Evolutionary conservation across 768 basidiomycete genomes (phyloP).

Genomic region (Termitomyces sp.): DNA sequence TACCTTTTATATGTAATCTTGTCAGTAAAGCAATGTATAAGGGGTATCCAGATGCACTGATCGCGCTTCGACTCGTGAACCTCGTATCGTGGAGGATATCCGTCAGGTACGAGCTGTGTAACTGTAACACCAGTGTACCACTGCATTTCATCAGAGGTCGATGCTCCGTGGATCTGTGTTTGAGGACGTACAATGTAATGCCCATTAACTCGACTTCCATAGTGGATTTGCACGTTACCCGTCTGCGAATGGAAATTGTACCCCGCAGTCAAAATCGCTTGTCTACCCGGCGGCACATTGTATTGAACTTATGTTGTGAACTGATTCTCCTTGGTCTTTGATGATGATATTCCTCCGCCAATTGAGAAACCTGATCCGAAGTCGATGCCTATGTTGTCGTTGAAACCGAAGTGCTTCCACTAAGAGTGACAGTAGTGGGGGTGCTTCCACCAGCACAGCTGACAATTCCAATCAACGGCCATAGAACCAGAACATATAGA

Average conservation of each 20-base stretch:
- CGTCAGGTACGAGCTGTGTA: slow-evolving; percentile 7
- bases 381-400: slow-evolving; percentile 6
- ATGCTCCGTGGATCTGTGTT: not conserved
- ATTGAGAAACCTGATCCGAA: slow-evolving; percentile 6
- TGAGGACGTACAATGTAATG: slow-evolving; percentile 9
- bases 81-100: not conserved
- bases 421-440: slow-evolving; percentile 6
- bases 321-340: not conserved
- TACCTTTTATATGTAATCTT: not conserved
- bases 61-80: slow-evolving; percentile 11
- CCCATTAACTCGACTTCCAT: slow-evolving; percentile 6
- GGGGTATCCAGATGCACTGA: not conserved
- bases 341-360: slow-evolving; percentile 9
- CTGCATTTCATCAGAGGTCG: not conserved
- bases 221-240: slow-evolving; percentile 10
- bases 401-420: slow-evolving; percentile 6
- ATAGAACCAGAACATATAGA: not conserved
- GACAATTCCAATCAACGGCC: not conserved
- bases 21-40: not conserved
- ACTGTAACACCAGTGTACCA: slow-evolving; percentile 8
- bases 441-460: slow-evolving; percentile 11
- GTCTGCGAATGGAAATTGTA: slow-evolving; percentile 10
- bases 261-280: slow-evolving; percentile 9
- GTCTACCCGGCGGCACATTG: slow-evolving; percentile 8
- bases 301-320: slow-evolving; percentile 3